Evolutionary conservation across 148 eudicot species (phyloP).

Genomic region (Camellia granthamiana): DNA sequence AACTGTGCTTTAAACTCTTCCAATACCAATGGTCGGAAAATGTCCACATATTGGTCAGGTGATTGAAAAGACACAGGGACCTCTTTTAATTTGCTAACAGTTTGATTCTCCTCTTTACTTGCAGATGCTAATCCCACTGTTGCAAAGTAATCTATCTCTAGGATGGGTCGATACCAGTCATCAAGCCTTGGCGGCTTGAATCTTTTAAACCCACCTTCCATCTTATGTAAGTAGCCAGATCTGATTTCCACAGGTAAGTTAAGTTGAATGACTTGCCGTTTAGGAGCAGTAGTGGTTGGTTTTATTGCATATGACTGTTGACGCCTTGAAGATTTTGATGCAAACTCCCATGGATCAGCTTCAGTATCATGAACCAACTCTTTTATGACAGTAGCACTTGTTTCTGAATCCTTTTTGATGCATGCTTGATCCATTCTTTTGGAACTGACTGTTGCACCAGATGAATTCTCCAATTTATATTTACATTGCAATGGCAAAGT

Average conservation of each 20-base stretch:
- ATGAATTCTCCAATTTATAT: conserved; percentile 22
- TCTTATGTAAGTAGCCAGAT: conserved; percentile 47
- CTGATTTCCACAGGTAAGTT: conserved; percentile 54
- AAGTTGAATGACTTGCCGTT: conserved; percentile 87
- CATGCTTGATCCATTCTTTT: conserved; percentile 20
- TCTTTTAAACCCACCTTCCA: conserved; percentile 51
- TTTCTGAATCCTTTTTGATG: conserved; percentile 24
- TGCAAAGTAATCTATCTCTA: conserved; percentile 82
- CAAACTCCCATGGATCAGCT: conserved; percentile 62
- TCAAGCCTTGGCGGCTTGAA: conserved; percentile 83
- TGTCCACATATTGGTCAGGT: conserved; percentile 71
- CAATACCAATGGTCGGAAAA: conserved; percentile 82
- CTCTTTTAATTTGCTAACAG: conserved; percentile 56
- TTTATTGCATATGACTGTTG: conserved; percentile 43
- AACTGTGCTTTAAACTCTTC: conserved; percentile 98
- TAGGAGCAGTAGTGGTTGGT: conserved; percentile 51
- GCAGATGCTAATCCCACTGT: conserved; percentile 72
- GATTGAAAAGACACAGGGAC: conserved; percentile 86
- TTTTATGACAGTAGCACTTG: conserved; percentile 40
- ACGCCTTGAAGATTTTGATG: conserved; percentile 59
- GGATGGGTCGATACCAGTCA: conserved; percentile 83
- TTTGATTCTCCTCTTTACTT: conserved; percentile 40
- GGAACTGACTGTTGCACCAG: conserved; percentile 25
- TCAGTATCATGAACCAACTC: conserved; percentile 57
- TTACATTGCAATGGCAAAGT: conserved; percentile 22